Percentiles rank a stretch among this genome's conserved stretches.
Evolutionary conservation across 1,284 basidiomycete species (phyloP).

Genomic region (Volvariella surrecta): DNA sequence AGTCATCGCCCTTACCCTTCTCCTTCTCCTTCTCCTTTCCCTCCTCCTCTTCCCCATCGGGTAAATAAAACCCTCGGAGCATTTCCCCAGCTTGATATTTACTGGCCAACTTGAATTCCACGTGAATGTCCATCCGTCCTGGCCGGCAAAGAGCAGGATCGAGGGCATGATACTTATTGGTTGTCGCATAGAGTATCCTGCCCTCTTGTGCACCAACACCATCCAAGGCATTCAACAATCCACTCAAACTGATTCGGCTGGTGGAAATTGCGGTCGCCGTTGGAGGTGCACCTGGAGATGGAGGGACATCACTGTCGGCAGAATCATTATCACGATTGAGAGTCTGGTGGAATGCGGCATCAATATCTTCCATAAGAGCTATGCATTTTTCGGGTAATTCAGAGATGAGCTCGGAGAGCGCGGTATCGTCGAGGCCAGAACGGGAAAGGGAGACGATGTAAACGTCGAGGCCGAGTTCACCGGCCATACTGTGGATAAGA

Average conservation of each 20-base stretch:
- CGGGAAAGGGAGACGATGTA: constrained; percentile 71
- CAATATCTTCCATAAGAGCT: constrained; percentile 76
- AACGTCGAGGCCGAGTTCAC: constrained; percentile 66
- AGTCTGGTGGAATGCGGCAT: constrained; percentile 58
- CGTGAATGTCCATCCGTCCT: constrained; percentile 72
- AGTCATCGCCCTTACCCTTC: constrained; percentile 11
- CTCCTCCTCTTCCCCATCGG: constrained; percentile 15
- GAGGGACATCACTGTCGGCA: constrained; percentile 11
- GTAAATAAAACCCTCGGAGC: constrained; percentile 59
- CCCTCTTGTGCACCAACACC: constrained; percentile 73
- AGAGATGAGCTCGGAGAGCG: constrained; percentile 51
- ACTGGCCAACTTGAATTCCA: constrained; percentile 65
- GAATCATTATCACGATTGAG: constrained; percentile 34
- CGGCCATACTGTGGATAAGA: constrained; percentile 67
- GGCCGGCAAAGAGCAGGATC: constrained; percentile 71
- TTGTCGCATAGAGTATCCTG: constrained; percentile 69
- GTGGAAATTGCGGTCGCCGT: constrained; percentile 10
- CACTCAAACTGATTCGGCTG: constrained; percentile 53
- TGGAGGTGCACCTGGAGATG: constrained; percentile 10
- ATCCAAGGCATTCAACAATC: constrained; percentile 67
- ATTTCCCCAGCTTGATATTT: constrained; percentile 55
- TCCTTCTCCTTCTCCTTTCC: constrained; percentile 10
- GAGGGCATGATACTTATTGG: constrained; percentile 58
- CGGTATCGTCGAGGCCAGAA: constrained; percentile 59
- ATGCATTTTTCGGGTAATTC: constrained; percentile 63